A percentile compares a stretch with the other conserved stretches of the same genome.
Conservation (phyloP, 1,284 basidiomycete genomes). For the Puccinia novopanici region DNA sequence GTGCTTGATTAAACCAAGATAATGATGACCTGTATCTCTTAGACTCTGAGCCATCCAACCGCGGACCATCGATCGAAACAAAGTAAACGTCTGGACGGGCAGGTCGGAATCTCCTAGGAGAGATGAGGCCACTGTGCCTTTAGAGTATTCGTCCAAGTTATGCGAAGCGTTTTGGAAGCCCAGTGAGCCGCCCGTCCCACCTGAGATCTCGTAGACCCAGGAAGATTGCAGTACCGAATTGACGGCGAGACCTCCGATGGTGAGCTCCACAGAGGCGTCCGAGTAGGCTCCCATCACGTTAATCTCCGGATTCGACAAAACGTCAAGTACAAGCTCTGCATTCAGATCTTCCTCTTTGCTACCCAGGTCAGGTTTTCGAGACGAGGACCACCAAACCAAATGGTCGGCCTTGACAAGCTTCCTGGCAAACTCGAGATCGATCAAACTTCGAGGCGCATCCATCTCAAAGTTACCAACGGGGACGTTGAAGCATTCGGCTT, state of each 20-base stretch:
- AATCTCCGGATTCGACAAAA: slow-evolving; percentile 83
- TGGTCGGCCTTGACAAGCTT: slow-evolving; percentile 82
- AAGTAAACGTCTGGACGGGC: slow-evolving; percentile 82
- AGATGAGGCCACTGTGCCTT: slow-evolving; percentile 73
- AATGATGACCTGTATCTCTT: slow-evolving; percentile 66
- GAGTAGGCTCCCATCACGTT: slow-evolving; percentile 81
- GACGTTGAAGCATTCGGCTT: slow-evolving; percentile 88
- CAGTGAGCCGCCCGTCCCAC: slow-evolving; percentile 70
- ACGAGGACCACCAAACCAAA: slow-evolving; percentile 94
- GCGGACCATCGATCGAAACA: slow-evolving; percentile 86
- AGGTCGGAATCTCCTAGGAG: slow-evolving; percentile 87
- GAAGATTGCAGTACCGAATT: slow-evolving; percentile 92
- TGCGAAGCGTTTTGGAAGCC: slow-evolving; percentile 90
- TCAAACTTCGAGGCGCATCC: slow-evolving; percentile 80
- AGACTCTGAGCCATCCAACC: slow-evolving; percentile 82
- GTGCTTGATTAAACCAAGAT: slow-evolving; percentile 69
- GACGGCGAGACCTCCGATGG: slow-evolving; percentile 86
- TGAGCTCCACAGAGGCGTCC: slow-evolving; percentile 88
- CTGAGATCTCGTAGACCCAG: slow-evolving; percentile 93
- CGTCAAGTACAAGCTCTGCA: slow-evolving; percentile 63
- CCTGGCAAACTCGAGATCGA: slow-evolving; percentile 88
- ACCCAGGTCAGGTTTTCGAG: slow-evolving; percentile 86
- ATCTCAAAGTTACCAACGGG: slow-evolving; percentile 78
- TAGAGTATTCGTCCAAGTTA: slow-evolving; percentile 86
- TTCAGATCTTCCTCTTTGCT: slow-evolving; percentile 79